These are phyloP conservation scores for Phytophthora cactorum DNA, from an alignment of 352 stramenopile genomes.

Conservation along the genomic window DNA sequence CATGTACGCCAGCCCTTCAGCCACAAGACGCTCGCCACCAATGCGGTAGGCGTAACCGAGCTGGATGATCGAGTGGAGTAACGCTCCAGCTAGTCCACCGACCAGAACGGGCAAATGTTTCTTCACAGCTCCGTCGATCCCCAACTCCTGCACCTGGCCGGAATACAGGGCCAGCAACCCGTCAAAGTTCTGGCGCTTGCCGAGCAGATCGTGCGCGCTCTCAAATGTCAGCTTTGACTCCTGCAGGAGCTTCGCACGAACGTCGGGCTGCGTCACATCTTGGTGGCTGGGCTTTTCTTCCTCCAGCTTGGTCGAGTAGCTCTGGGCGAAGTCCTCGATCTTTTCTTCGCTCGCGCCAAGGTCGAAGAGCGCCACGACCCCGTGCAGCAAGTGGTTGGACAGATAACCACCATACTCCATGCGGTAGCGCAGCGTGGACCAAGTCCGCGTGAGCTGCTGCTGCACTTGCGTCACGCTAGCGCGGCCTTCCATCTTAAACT, in stretches of 20 bases:
- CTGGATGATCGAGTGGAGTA: constrained; percentile 51
- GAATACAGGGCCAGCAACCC: constrained; percentile 37
- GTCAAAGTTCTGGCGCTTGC: constrained; percentile 45
- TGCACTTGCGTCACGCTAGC: constrained; percentile 19
- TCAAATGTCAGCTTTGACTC: constrained; percentile 31
- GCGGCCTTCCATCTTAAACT: background rate
- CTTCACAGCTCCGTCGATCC: constrained; percentile 38
- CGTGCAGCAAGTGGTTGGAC: constrained; percentile 48
- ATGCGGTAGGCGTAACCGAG: constrained; percentile 49
- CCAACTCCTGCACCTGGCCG: constrained; percentile 32
- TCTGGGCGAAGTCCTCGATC: constrained; percentile 33
- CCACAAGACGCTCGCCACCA: constrained; percentile 38
- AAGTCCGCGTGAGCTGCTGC: constrained; percentile 27
- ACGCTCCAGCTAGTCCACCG: constrained; percentile 41
- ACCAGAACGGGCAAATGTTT: constrained; percentile 45
- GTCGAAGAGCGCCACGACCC: constrained; percentile 40
- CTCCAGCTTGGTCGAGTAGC: constrained; percentile 40
- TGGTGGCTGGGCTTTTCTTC: constrained; percentile 15
- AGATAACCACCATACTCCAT: constrained; percentile 45
- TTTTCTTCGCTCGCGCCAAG: constrained; percentile 38
- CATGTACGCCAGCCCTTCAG: constrained; percentile 50
- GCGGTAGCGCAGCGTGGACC: constrained; percentile 39
- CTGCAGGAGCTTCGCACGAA: constrained; percentile 11
- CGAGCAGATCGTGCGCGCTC: constrained; percentile 24
- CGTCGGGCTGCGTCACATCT: constrained; percentile 25